Evolutionary conservation across 805 yeast genomes (phyloP).

Genomic region (Cyberlindnera samutprakarnensis): DNA sequence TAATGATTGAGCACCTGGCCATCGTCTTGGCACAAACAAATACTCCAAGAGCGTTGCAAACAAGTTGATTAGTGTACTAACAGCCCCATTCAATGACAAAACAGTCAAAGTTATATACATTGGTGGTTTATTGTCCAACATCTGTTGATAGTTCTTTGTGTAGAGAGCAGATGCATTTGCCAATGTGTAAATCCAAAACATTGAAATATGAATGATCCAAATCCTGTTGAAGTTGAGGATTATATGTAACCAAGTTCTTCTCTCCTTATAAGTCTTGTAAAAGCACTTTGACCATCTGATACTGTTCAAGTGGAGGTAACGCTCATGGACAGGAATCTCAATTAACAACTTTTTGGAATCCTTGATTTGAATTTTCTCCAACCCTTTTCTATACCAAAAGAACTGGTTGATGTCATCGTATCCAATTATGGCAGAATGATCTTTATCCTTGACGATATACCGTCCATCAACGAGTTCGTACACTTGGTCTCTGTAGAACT

Average conservation of each 20-base stretch:
- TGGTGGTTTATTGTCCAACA: constrained; percentile 53
- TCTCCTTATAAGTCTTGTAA: constrained; percentile 68
- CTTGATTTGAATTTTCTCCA: constrained; percentile 44
- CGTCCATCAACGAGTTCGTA: constrained; percentile 37
- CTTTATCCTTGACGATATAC: constrained; percentile 44
- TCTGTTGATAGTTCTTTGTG: constrained; percentile 46
- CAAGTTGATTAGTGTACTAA: constrained; percentile 51
- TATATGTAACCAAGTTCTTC: constrained; percentile 71
- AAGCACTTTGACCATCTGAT: constrained; percentile 64
- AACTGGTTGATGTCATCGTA: constrained; percentile 87
- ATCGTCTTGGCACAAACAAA: constrained; percentile 59
- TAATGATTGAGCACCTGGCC: constrained; percentile 66
- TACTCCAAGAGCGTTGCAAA: constrained; percentile 51
- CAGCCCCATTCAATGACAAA: constrained; percentile 60
- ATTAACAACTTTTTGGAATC: constrained; percentile 27
- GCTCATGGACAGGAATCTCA: constrained; percentile 39
- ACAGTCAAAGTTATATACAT: constrained; percentile 46
- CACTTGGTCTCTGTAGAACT: constrained; percentile 48
- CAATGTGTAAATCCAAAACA: constrained; percentile 72
- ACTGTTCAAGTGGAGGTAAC: constrained; percentile 47
- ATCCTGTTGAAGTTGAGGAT: constrained; percentile 68
- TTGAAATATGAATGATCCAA: constrained; percentile 68
- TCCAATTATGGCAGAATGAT: constrained; percentile 66
- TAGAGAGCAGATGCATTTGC: constrained; percentile 64
- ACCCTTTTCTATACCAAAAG: constrained; percentile 75